A percentile compares a stretch with the other conserved stretches of the same genome.
Conservation (phyloP, 1,284 basidiomycete genomes). For the Tilletia indica region DNA sequence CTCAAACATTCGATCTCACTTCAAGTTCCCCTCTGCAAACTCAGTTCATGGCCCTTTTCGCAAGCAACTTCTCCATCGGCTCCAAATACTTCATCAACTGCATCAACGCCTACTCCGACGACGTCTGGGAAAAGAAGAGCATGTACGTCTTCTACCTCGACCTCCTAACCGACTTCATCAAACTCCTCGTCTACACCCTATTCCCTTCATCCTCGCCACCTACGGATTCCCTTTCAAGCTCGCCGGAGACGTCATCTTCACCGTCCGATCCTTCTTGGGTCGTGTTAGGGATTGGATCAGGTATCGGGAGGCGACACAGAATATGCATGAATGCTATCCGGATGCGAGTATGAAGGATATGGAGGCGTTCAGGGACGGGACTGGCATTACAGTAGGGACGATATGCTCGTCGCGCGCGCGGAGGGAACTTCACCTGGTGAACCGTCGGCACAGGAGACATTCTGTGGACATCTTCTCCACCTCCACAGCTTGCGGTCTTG, state of each 20-base stretch:
- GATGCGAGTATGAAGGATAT: slow-evolving; percentile 87
- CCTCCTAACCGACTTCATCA: slow-evolving; percentile 86
- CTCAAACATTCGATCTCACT: too few species aligned
- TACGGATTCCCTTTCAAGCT: slow-evolving; percentile 97
- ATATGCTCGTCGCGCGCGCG: slow-evolving; percentile 64
- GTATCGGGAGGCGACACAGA: slow-evolving; percentile 87
- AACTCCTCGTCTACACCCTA: slow-evolving; percentile 80
- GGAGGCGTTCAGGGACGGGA: slow-evolving; percentile 73
- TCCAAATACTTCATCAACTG: slow-evolving; percentile 82
- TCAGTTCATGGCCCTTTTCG: slow-evolving; percentile 72
- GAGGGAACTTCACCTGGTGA: slow-evolving; percentile 28
- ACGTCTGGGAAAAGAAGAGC: slow-evolving; percentile 88
- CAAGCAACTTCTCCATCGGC: slow-evolving; percentile 73
- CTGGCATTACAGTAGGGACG: slow-evolving; percentile 98
- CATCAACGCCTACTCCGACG: slow-evolving; percentile 65
- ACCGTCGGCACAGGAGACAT: slow-evolving; percentile 70
- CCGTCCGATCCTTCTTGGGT: slow-evolving; percentile 82
- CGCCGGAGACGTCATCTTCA: slow-evolving; percentile 92
- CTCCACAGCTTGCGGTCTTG: too few species aligned
- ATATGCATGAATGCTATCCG: slow-evolving; percentile 95
- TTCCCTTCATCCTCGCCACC: slow-evolving; percentile 80
- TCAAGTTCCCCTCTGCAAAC: background rate
- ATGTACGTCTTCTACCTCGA: slow-evolving; percentile 96
- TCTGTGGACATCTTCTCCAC: slow-evolving; percentile 97
- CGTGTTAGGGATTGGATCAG: slow-evolving; percentile 81